Conservation (phyloP, 805 yeast genomes). For the Teunomyces lycoperdinae region DNA sequence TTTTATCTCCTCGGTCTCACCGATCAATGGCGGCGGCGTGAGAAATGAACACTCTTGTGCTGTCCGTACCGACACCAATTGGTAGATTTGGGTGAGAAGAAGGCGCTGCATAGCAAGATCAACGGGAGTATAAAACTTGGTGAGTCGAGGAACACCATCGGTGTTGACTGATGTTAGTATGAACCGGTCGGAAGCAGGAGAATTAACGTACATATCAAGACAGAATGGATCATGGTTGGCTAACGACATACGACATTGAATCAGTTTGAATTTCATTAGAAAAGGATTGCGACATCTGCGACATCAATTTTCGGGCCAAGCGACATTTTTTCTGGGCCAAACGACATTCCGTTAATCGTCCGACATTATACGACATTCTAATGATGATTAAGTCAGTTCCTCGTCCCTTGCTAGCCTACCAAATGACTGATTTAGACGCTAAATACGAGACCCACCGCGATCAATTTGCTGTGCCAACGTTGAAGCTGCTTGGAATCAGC, state of each 20-base stretch:
- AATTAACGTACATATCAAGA: slow-evolving; percentile 62
- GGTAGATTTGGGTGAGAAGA: slow-evolving; percentile 78
- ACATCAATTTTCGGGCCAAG: not conserved
- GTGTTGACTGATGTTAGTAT: slow-evolving; percentile 60
- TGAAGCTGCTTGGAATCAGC: slow-evolving; percentile 53
- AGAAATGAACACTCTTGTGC: slow-evolving; percentile 82
- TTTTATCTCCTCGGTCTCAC: slow-evolving; percentile 69
- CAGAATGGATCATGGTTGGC: slow-evolving; percentile 74
- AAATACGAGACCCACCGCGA: slow-evolving; percentile 37
- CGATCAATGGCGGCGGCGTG: slow-evolving; percentile 80
- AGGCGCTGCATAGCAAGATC: slow-evolving; percentile 80
- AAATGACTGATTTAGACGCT: slow-evolving; percentile 3
- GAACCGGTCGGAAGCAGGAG: not conserved
- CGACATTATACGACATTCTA: not conserved
- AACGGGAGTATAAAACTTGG: slow-evolving; percentile 89
- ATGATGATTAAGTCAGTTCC: too few species aligned
- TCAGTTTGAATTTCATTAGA: too few species aligned
- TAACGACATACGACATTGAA: too few species aligned
- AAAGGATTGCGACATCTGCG: not conserved
- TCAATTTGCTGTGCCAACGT: slow-evolving; percentile 66
- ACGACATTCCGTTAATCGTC: too few species aligned
- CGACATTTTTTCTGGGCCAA: too few species aligned
- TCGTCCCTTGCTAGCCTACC: too few species aligned
- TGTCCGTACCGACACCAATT: slow-evolving; percentile 66
- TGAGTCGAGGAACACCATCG: slow-evolving; percentile 83